Evolutionary conservation across 495 filamentous ascomycete genomes (phyloP), one percentile per base, ranked within the genome.

Genomic region (Trichoderma reesei): DNA sequence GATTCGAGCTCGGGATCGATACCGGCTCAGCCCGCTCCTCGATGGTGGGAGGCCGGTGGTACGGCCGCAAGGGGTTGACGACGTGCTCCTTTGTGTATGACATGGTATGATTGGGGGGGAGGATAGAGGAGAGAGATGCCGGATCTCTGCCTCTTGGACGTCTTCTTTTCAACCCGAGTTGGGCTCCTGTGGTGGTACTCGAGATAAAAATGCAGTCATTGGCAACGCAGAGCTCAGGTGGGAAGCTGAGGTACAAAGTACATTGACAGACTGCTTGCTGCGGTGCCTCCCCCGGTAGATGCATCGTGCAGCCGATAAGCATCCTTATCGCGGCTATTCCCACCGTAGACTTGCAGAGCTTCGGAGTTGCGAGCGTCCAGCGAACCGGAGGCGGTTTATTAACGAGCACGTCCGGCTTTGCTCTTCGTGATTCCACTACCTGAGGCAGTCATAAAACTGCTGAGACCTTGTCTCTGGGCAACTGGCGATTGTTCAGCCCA

Each of bases 31-130:
- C 65, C n/a, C 79, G 74, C 37, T 85, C 80, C 34, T 88, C 85
- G 63, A 92, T 85, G 3, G 90, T 84, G 5, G 92, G 91, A 26
- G 93, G 92, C 67, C 91, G 85, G 76, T 98, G 97, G 76, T 98
- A 98, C 1, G 94, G 94, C 66, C 94, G 83, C 56, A 98, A 81
- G 64, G 94, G 94, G 75, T 98, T 98, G 64, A 89, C 88, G 67
- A 84, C 85, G 64, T 82, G 26, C 34, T 11, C 80, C 67, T 72
- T 72, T 37, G 74, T 68, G 51, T 73, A 72, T 60, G 80, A 66
- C 82, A 83, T 82, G 38, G 48, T 44, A 26, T 18, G 10, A 56
- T 56, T 13, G 54, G 26, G 26, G 26, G 26, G n/a, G n/a, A n/a
- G n/a, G n/a, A n/a, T 26, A 61, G 14, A 41, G n/a, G 36, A 38